These are phyloP conservation scores for Boechera retrofracta DNA, from an alignment of 345 rosid species.

Conservation along the genomic window DNA sequence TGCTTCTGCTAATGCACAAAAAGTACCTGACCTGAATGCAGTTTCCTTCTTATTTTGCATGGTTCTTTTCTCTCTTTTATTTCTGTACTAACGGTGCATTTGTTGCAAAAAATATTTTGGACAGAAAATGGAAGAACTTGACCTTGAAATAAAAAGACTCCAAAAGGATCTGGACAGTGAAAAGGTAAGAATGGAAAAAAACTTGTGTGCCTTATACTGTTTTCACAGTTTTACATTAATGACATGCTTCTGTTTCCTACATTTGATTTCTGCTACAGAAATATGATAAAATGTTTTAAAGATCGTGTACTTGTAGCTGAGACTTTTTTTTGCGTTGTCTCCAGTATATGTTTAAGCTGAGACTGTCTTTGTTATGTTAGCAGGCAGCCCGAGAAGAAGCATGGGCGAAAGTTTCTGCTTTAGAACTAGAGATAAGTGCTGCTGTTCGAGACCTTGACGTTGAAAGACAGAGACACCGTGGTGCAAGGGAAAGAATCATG, in stretches of 20 bases:
- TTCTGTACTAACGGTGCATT: constrained; percentile 20
- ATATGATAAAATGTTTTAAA: constrained; percentile 9
- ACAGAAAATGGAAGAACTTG: constrained; percentile 88
- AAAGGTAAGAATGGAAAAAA: constrained; percentile 66
- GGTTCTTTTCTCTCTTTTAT: constrained; percentile 7
- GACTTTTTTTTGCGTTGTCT: constrained; percentile 3
- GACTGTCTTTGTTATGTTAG: constrained; percentile 70
- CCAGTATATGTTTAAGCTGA: constrained; percentile 59
- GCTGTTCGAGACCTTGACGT: constrained; percentile 87
- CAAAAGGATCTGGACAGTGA: constrained; percentile 78
- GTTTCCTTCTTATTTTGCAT: constrained; percentile 18
- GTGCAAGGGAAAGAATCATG: constrained; percentile 98
- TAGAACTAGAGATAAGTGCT: constrained; percentile 84
- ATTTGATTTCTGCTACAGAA: constrained; percentile 1
- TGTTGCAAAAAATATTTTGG: constrained; percentile 38
- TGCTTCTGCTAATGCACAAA: constrained; percentile 64
- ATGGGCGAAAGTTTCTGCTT: constrained; percentile 90
- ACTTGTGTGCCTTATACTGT: constrained; percentile 24
- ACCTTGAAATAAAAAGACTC: constrained; percentile 60
- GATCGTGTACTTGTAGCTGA: constrained; percentile 6
- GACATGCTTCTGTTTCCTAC: constrained; percentile 17
- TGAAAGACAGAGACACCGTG: constrained; percentile 89
- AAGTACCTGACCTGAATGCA: constrained; percentile 51
- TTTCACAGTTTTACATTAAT: not conserved
- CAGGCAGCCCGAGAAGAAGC: constrained; percentile 99